Evolutionary conservation across 164 flowering plant genomes (phyloP), one percentile per base, ranked within the genome.

Genomic region (Vitis amurensis): DNA sequence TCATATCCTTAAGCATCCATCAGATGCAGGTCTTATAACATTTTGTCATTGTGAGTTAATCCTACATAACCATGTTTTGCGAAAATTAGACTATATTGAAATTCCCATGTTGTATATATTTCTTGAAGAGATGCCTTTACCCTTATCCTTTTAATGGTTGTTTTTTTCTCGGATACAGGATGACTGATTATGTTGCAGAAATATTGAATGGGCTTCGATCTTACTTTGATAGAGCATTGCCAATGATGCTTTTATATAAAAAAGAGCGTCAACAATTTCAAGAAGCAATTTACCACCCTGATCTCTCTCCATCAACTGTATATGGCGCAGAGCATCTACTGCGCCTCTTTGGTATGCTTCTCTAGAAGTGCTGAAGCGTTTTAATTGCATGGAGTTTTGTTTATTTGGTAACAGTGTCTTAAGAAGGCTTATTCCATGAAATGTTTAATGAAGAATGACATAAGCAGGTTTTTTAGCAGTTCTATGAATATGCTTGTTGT

Each of bases 241-340:
- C 96, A 3, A 78, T 77, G 47, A 73, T 93, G 88, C 94, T 95
- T 53, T 85, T 95, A 52, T 91, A 92, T 80, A 89, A 87, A 51
- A 85, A 80, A 64, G 99, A 95, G 76, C 90, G 93, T 37, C 83
- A 83, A 66, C 99, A 95, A 68, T 95, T 85, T 76, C 71, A 77
- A 37, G 96, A 89, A 77, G 76, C 78, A 66, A 77, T 86, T 37
- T 27, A 47, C 52, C 85, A 87, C 27, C 27, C 27, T 79, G 76
- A 83, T 68, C 63, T 78, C 27, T 90, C 97, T 67, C 99, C 99
- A 51, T 91, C 98, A 17, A 78, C 85, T 60, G 72, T 95, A 57
- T 95, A 95, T 78, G 99, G 99, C 66, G 98, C 98, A 50, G 99
- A 95, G 73, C 99, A 95, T 85, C 74, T 95, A 23, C 75, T 95